Base-by-base conservation (phyloP, 768 basidiomycete species). In the Termitomyces titanicus region DNA sequence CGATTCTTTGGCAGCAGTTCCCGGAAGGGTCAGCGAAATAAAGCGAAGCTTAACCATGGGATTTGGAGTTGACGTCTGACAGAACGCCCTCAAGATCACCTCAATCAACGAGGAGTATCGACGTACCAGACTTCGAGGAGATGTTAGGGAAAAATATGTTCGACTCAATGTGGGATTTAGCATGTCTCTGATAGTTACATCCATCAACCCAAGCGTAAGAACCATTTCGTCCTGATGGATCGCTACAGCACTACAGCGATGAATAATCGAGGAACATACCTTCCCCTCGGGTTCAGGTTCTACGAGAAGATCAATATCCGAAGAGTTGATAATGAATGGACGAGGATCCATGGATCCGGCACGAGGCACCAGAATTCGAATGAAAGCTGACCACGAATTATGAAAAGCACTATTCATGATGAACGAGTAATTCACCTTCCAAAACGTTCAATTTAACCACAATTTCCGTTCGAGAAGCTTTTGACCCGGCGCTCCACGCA, bases 1-100 rank as follows among this genome's bases (percentile, higher is more conserved):
- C 1, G 91, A 92, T 67, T 94, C 89, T 72, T 96, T 95, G n/a
- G 81, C 75, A 1, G 74, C 76, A 0, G 85, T 80, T 53, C 79
- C 82, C 2, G 84, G 78, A 12, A 85, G 73, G 2, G 77, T 70
- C 2, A 83, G 64, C 0, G 94, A 93, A 10, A 78, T 77, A 63
- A 94, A 83, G n/a, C 81, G 78, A 17, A 88, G 68, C 55, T 86
- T 84, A 45, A 91, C 47, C 22, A 85, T 66, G 3, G 86, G 77
- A 48, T 72, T 78, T 10, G 81, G 69, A 17, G 72, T 56, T 1
- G 73, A 72, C 2, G 71, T 70, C 85, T 87, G 35, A n/a, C 7
- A 38, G 9, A 27, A 52, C 5, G n/a, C 24, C 12, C 24, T 29
- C 55, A 24, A 38, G 33, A 61, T 27, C 51, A 56, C 37, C 18